phyloP scores from a whole-genome alignment of 202 grass and related monocot species.

The Schoenoplectus tabernaemontani region DNA sequence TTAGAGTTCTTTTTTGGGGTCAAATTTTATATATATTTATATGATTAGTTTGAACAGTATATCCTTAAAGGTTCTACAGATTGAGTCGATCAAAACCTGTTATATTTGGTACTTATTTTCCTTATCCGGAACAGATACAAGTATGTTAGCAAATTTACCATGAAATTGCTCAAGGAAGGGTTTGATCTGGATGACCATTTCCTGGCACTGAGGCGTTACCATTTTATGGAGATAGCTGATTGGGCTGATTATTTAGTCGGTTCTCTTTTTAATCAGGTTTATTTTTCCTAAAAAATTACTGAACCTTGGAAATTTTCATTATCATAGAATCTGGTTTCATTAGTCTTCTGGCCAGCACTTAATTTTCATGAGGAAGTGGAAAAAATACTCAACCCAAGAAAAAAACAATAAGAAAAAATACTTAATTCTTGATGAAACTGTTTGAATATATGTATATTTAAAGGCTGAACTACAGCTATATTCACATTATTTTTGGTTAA shows the following conservation, averaged over 20 bases:
- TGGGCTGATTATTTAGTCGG: conserved; percentile 76
- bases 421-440: background rate
- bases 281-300: conserved; percentile 12
- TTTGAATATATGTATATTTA: conserved; percentile 19
- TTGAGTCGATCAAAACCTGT: conserved; percentile 8
- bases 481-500: conserved; percentile 7
- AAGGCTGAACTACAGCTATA: conserved; percentile 16
- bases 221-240: conserved; percentile 95
- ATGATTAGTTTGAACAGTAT: background rate
- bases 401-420: background rate
- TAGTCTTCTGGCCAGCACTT: background rate
- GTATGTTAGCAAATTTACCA: conserved; percentile 94
- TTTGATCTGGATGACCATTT: conserved; percentile 84
- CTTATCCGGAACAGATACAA: conserved; percentile 76
- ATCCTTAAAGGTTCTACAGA: background rate
- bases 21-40: background rate
- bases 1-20: background rate
- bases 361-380: background rate
- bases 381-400: background rate
- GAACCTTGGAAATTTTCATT: background rate
- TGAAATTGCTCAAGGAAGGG: conserved; percentile 91
- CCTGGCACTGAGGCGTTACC: conserved; percentile 63
- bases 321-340: background rate
- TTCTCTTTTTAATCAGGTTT: conserved; percentile 69
- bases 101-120: conserved; percentile 20